Evolutionary conservation across 192 early-diverging fungal genomes (phyloP).

Genomic region (Rhizoclosmatium globosum): DNA sequence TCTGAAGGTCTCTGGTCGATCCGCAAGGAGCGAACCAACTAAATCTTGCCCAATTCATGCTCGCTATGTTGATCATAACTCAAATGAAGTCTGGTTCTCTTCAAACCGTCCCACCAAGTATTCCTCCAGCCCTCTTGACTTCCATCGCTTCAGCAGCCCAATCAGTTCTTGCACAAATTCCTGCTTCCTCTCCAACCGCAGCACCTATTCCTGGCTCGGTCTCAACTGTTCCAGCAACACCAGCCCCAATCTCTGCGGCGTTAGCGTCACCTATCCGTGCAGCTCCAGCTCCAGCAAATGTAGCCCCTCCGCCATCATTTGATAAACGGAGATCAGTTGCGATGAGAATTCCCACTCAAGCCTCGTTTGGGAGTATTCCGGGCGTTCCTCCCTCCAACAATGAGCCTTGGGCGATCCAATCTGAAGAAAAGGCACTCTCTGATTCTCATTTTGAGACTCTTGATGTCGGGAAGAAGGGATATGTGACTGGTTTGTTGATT

Average conservation of each 20-base stretch:
- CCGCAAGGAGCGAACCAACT: slow-evolving; percentile 73
- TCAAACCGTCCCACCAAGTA: slow-evolving; percentile 68
- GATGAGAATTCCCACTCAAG: neutral
- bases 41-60: slow-evolving; percentile 83
- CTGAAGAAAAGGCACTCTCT: slow-evolving; percentile 75
- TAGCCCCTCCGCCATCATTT: slow-evolving; percentile 39
- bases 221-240: neutral
- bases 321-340: slow-evolving; percentile 40
- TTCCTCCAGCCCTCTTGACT: slow-evolving; percentile 74
- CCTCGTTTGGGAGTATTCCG: slow-evolving; percentile 27
- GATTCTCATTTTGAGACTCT: slow-evolving; percentile 84
- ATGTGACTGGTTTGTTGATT: slow-evolving; percentile 65
- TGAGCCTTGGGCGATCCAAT: slow-evolving; percentile 76
- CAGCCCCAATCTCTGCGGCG: neutral
- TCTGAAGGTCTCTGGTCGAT: slow-evolving; percentile 77
- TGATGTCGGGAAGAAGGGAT: slow-evolving; percentile 69
- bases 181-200: neutral
- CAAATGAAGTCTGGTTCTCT: slow-evolving; percentile 78
- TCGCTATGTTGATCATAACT: slow-evolving; percentile 90
- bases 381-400: neutral
- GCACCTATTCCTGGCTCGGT: neutral
- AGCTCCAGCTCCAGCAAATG: slow-evolving; percentile 26
- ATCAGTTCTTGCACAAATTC: neutral
- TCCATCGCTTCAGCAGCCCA: slow-evolving; percentile 40
- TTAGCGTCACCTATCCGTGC: neutral